Evolutionary conservation across 306 rosid genomes (phyloP), one percentile per base, ranked within the genome.

Genomic region (Citrullus mucosospermus): DNA sequence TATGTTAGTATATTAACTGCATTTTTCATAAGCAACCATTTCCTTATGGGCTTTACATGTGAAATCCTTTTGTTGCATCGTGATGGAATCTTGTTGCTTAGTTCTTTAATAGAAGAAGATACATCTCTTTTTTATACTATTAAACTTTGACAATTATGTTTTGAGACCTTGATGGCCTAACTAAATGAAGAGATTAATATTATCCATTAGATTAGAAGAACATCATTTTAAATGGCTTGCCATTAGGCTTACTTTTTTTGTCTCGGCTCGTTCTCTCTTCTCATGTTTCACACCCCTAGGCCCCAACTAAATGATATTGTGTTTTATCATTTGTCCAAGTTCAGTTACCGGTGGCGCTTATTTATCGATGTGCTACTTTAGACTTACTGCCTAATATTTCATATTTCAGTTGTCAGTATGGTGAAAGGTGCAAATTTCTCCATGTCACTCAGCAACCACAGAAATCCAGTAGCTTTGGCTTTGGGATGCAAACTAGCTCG

Each of bases 371-470:
- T 11, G 63, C 53, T 11, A 41, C 41, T 17, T 62, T 80, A 48
- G 67, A 32, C 13, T 48, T 12, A 43, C 56, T 32, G 0, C 46
- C 22, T 79, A 5, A 13, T 51, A 67, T 22, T 9, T 72, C 16
- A 60, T 25, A 62, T 75, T 15, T 85, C 97, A 93, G 97, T 71
- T 94, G 98, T 71, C 84, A 75, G 38, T 92, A 68, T 61, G 98
- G 98, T 10, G 93, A 86, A n/a, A 70, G 89, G 77, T 94, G 98
- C 82, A 89, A 53, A 78, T 87, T 22, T 84, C 67, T 84, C 46
- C 98, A 94, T 65, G 88, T 8, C 25, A 75, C 18, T 54, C 93
- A 84, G 73, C 96, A 81, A 59, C 90, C 84, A 65, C 87, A 84
- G 20, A 90, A 81, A 75, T 51, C 90, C 41, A 87, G 82, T 67